Evolutionary conservation across 1,284 basidiomycete genomes (phyloP).

Genomic region (Neotropicomus parvogracilis): DNA sequence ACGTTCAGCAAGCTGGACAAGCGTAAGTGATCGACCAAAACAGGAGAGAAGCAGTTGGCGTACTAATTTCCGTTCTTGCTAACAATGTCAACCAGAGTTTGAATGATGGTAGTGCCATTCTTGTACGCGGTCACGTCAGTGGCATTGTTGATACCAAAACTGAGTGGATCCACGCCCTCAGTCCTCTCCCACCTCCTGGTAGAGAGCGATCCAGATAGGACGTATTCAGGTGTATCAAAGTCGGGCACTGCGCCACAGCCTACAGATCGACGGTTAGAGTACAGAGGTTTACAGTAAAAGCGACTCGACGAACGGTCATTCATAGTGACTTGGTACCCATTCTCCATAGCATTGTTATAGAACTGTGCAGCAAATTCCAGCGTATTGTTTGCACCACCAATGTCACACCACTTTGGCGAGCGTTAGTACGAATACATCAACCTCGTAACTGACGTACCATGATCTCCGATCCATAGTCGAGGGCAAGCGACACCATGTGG

Average conservation of each 20-base stretch:
- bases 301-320: conserved; percentile 43
- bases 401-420: conserved; percentile 51
- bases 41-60: conserved; percentile 9
- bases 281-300: not conserved
- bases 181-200: conserved; percentile 54
- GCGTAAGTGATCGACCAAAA: not conserved
- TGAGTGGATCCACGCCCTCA: conserved; percentile 49
- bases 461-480: conserved; percentile 52
- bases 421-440: not conserved
- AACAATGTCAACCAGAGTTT: conserved; percentile 51
- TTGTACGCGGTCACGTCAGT: conserved; percentile 48
- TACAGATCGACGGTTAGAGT: conserved; percentile 11
- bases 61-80: conserved; percentile 57
- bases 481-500: conserved; percentile 53
- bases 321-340: conserved; percentile 53
- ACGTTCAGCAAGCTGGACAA: conserved; percentile 47
- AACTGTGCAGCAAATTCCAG: conserved; percentile 48
- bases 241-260: conserved; percentile 46
- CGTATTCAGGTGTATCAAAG: conserved; percentile 59
- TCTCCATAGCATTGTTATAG: conserved; percentile 46
- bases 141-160: conserved; percentile 43
- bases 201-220: conserved; percentile 48
- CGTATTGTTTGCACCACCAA: conserved; percentile 53
- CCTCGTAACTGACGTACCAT: conserved; percentile 38
- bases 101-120: conserved; percentile 46